These are phyloP conservation scores for Cicer yamashitae DNA, from an alignment of 306 rosid species.

Conservation along the genomic window DNA sequence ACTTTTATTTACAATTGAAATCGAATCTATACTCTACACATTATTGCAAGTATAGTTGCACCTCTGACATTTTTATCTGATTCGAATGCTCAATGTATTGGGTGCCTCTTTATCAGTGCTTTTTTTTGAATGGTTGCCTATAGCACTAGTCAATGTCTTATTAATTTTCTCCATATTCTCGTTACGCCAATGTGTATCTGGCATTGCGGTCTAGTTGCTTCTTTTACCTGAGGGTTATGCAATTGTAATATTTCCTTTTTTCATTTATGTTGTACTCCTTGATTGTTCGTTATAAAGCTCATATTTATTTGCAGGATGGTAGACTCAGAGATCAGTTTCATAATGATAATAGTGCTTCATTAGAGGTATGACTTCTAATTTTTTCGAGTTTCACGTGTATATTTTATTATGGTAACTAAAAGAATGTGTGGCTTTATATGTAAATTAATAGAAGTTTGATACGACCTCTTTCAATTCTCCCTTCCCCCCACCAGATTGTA, in stretches of 20 bases:
- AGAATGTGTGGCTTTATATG: slow-evolving; percentile 25
- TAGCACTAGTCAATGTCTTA: background rate
- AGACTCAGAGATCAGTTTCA: slow-evolving; percentile 65
- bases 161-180: background rate
- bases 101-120: slow-evolving; percentile 16
- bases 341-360: slow-evolving; percentile 57
- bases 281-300: slow-evolving; percentile 23
- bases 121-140: background rate
- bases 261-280: slow-evolving; percentile 23
- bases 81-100: background rate
- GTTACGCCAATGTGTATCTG: slow-evolving; percentile 12
- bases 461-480: slow-evolving; percentile 12
- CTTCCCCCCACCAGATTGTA: background rate
- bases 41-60: slow-evolving; percentile 30
- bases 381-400: slow-evolving; percentile 21
- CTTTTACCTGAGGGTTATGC: slow-evolving; percentile 26
- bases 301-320: slow-evolving; percentile 62
- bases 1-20: slow-evolving; percentile 16
- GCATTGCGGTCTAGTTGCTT: slow-evolving; percentile 35
- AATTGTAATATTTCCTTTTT: background rate
- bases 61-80: background rate
- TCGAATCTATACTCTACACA: background rate
- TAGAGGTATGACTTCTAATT: slow-evolving; percentile 59
- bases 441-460: slow-evolving; percentile 36
- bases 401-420: slow-evolving; percentile 35